Evolutionary conservation across 2,329 filamentous ascomycete species (phyloP), one percentile per base, ranked within the genome.

Genomic region (Hypoxylon rubiginosum): DNA sequence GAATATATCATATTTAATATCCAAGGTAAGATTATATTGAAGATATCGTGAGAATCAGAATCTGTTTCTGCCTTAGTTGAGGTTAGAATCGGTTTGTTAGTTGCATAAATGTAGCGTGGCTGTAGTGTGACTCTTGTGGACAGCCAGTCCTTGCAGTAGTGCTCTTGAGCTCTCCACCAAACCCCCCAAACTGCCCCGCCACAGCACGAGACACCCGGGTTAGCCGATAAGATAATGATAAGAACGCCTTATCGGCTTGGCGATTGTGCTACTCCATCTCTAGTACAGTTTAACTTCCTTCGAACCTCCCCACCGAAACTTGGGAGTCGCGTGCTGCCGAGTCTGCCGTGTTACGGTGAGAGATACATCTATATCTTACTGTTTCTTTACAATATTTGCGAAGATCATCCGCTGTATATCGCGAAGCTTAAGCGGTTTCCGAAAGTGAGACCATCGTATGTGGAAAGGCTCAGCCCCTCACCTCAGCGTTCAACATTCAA

Each of bases 161-260:
- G 39, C n/a, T 8, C 17, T 21, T n/a, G 17, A 43, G 39, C n/a
- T 8, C 17, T 21, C 39, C 39, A 43, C 9, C 8, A 10, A 19
- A 17, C 39, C 39, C n/a, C 50, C 11, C 21, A 15, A 28, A n/a
- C 21, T 28, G 26, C 46, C 46, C 46, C 46, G 15, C 46, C 26
- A 32, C 46, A 28, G 54, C 60, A 59, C 49, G 60, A 53, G 48
- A 61, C 30, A 50, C 32, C 65, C 58, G 53, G 60, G 54, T 55
- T 63, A 60, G 53, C 62, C 56, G 66, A 68, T 68, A 68, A 68
- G 66, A 68, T 68, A 68, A 68, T 60, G 21, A 54, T 28, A 39
- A n/a, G 2, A 8, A 49, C 28, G 50, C 24, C 43, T 50, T 60
- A 41, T 59, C 34, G 41, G 58, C 63, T 68, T 66, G 62, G 66